Evolutionary conservation across 2,329 filamentous ascomycete species (phyloP), one percentile per base, ranked within the genome.

Genomic region (Cadophora sp.): DNA sequence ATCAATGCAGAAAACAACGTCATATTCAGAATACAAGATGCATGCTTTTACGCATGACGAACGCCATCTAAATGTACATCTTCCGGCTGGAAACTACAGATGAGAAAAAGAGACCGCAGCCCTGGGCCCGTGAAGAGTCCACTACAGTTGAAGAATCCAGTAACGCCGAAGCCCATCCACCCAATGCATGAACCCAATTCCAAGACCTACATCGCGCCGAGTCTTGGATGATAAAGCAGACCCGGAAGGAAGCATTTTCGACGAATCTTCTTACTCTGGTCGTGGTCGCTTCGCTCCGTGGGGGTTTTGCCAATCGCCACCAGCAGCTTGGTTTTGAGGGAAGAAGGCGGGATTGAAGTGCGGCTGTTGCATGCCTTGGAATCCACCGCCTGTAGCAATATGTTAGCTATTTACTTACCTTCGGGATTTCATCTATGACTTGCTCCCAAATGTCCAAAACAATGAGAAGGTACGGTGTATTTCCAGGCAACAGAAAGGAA

Each of bases 201-300:
- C 64, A 58, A 64, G 62, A 66, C 20, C 55, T 56, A 41, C n/a
- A 58, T 30, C 14, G 36, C 16, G 43, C 48, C 30, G 45, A 61
- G 59, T 66, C 30, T 65, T 62, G 43, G 51, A 41, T 18, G 30
- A 51, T 58, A 33, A 50, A 48, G 43, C 22, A n/a, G 43, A 59
- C 22, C 24, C 24, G 14, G 45, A 48, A 33, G 22, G 18, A 56
- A 50, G 9, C 41, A 47, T 7, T 50, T 14, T 36, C 20, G 22
- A 65, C 27, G 22, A 24, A 53, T 50, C 27, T 45, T 55, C 51
- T 71, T 72, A 77, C 60, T 94, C 92, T 68, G 91, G 91, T 70
- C 92, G 86, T 71, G 91, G 90, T 72, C 92, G 85, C 81, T 96
- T 96, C 3, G 89, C 89, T 36, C 91, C 91, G 73, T 95, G 92